Evolutionary conservation across 805 yeast genomes (phyloP).

Genomic region (Tetrapisispora phaffii): DNA sequence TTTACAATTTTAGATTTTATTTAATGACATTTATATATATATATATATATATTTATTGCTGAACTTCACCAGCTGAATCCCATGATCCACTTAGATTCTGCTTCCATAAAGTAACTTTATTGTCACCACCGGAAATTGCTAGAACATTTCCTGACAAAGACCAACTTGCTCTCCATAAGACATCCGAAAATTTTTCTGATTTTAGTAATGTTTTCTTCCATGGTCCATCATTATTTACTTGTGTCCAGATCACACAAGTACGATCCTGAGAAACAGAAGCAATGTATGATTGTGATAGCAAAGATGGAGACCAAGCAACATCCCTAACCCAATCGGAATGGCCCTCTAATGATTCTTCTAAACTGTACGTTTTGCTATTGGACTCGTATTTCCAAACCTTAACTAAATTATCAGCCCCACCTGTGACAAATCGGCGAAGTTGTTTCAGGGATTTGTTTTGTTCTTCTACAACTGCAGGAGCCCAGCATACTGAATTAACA

Average conservation of each 20-base stretch:
- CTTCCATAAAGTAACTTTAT: constrained; percentile 92
- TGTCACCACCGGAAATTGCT: constrained; percentile 94
- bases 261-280: constrained; percentile 97
- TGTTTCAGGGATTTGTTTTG: constrained; percentile 30
- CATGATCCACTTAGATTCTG: constrained; percentile 87
- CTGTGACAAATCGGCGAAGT: constrained; percentile 74
- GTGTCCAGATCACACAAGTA: constrained; percentile 92
- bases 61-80: constrained; percentile 94
- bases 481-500: constrained; percentile 93
- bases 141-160: constrained; percentile 89
- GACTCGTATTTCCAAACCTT: constrained; percentile 75
- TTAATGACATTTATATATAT: constrained; percentile 4
- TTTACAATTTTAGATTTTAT: background rate
- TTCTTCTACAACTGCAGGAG: constrained; percentile 42
- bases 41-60: constrained; percentile 45
- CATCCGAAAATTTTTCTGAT: constrained; percentile 85
- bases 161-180: constrained; percentile 98
- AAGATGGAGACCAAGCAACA: constrained; percentile 95
- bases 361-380: constrained; percentile 46
- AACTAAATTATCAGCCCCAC: constrained; percentile 91
- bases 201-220: constrained; percentile 79
- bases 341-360: constrained; percentile 74
- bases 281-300: constrained; percentile 74
- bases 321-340: constrained; percentile 99
- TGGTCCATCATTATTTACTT: constrained; percentile 49